Conservation (phyloP, 1,284 basidiomycete species). For the Lentinula novae-zelandiae region DNA sequence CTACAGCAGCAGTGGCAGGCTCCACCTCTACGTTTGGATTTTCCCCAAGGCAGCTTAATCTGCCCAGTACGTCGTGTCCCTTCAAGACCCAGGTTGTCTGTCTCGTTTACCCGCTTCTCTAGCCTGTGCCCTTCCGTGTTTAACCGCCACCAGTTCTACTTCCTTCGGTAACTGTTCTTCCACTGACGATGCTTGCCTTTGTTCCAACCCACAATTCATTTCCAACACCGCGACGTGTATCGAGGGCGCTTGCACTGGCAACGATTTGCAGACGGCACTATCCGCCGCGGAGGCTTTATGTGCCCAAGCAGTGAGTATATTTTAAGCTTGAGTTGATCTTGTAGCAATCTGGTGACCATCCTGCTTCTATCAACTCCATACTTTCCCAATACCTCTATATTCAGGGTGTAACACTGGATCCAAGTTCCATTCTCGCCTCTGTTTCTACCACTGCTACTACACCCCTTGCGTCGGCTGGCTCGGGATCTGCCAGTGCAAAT, state of each 20-base stretch:
- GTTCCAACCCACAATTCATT: slow-evolving; percentile 2
- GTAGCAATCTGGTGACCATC: neutral
- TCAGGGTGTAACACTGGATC: neutral
- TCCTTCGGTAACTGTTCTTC: neutral
- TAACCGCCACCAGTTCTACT: neutral
- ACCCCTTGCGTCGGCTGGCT: neutral
- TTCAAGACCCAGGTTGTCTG: neutral
- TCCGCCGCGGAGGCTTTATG: neutral
- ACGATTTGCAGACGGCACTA: neutral
- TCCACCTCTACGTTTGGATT: neutral
- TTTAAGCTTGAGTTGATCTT: neutral
- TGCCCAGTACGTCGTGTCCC: neutral
- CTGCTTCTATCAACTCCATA: neutral
- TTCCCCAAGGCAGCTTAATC: neutral
- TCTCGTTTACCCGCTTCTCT: neutral
- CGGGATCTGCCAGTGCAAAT: neutral
- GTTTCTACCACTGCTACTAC: neutral
- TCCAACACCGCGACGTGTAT: neutral
- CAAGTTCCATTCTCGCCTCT: neutral
- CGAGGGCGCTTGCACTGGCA: neutral
- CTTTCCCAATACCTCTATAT: neutral
- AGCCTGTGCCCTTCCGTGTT: slow-evolving; percentile 1
- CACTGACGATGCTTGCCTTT: slow-evolving; percentile 3
- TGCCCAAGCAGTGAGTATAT: neutral
- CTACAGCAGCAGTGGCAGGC: neutral